phyloP scores from a whole-genome alignment of 2,329 filamentous ascomycete genomes.

The Clonostachys solani region DNA sequence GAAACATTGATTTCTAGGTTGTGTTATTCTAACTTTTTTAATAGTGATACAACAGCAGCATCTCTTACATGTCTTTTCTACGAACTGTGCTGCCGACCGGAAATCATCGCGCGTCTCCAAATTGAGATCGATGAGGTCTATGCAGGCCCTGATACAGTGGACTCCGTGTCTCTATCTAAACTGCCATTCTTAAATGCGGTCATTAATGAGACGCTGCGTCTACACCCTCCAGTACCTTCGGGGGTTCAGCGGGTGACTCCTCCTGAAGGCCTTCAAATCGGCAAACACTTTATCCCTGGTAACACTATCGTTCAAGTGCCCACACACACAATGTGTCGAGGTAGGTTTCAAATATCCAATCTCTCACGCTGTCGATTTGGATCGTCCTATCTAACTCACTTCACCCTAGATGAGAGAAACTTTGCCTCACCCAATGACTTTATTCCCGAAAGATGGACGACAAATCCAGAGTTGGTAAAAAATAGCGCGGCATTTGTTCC shows the following conservation, averaged over 20 bases:
- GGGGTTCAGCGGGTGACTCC: constrained; percentile 26
- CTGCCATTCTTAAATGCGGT: constrained; percentile 20
- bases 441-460: constrained; percentile 26
- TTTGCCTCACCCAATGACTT: constrained; percentile 15
- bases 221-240: constrained; percentile 25
- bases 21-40: background rate
- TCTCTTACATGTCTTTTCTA: constrained; percentile 23
- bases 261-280: constrained; percentile 24
- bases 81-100: constrained; percentile 21
- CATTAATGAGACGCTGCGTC: constrained; percentile 29
- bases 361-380: too few species aligned
- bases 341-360: background rate
- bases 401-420: constrained; percentile 7
- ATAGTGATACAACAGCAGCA: constrained; percentile 26
- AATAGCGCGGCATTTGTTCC: constrained; percentile 14
- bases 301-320: constrained; percentile 24
- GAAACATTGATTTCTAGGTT: too few species aligned
- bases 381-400: background rate
- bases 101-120: background rate
- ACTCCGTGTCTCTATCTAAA: background rate
- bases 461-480: constrained; percentile 16
- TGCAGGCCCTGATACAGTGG: background rate
- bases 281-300: constrained; percentile 24
- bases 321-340: constrained; percentile 6
- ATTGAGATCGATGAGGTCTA: background rate